Percentiles rank a stretch among this genome's conserved stretches.
Evolutionary conservation across 176 grass and related monocot genomes (phyloP).

Genomic region (Eleusine coracana): DNA sequence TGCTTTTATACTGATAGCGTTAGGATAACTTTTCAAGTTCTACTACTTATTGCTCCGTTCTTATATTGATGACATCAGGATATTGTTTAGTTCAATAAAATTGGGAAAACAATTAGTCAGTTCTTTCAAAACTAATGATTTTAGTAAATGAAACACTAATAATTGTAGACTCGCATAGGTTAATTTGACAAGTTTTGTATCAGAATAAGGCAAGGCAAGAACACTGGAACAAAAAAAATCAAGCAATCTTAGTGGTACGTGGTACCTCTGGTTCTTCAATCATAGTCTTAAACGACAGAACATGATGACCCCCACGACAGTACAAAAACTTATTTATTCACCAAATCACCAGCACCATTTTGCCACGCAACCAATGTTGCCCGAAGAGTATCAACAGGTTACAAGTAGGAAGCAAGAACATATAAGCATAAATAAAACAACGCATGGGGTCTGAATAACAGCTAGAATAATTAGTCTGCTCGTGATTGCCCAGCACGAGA

Average conservation of each 20-base stretch:
- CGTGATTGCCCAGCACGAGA: conserved; percentile 51
- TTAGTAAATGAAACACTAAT: too few relatives aligned
- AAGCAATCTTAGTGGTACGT: neutral
- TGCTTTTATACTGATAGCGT: too few relatives aligned
- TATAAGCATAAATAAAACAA: neutral
- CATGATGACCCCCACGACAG: neutral
- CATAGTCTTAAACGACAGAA: neutral
- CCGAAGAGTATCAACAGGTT: neutral
- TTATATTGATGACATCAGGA: too few relatives aligned
- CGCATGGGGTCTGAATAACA: neutral
- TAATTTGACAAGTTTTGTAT: too few relatives aligned
- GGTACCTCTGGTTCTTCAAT: neutral
- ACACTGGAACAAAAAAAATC: neutral
- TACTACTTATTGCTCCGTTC: too few relatives aligned
- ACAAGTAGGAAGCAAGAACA: conserved; percentile 5
- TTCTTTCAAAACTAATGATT: too few relatives aligned
- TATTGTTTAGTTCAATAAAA: too few relatives aligned
- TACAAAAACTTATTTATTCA: conserved; percentile 18
- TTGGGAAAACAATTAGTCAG: too few relatives aligned
- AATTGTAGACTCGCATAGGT: too few relatives aligned
- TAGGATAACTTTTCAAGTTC: too few relatives aligned
- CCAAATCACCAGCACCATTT: neutral
- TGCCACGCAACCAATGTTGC: neutral
- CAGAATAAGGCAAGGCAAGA: neutral
- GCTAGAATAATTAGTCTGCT: conserved; percentile 28